These are phyloP conservation scores for Amylocystis lapponica DNA, from an alignment of 768 basidiomycete genomes.

Conservation along the genomic window DNA sequence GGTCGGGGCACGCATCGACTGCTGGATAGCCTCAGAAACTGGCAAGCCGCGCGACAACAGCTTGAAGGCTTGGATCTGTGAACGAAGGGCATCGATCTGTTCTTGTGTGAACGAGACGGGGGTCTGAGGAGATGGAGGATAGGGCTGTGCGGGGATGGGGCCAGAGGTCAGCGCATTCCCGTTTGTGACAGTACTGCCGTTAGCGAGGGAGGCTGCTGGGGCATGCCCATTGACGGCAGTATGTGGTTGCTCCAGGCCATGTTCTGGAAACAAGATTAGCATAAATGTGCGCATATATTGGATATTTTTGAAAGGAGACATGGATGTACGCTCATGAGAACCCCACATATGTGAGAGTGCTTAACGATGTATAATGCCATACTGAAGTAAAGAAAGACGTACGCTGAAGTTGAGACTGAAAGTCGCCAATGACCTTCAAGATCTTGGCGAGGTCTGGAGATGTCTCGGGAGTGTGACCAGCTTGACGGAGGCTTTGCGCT, in stretches of 20 bases:
- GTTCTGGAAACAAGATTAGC: too few species aligned
- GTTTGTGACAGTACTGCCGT: conserved; percentile 30
- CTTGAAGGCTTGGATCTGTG: conserved; percentile 81
- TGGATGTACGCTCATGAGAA: too few species aligned
- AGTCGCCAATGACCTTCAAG: conserved; percentile 30
- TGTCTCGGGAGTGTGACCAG: conserved; percentile 41
- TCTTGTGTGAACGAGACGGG: conserved; percentile 76
- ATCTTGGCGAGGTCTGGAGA: conserved; percentile 39
- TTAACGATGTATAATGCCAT: too few species aligned
- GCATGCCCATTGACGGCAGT: conserved; percentile 21
- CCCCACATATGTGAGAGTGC: too few species aligned
- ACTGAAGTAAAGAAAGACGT: conserved; percentile 3
- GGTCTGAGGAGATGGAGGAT: conserved; percentile 54
- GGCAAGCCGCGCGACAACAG: conserved; percentile 59
- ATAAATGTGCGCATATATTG: too few species aligned
- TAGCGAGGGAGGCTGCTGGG: conserved; percentile 17
- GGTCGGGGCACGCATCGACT: conserved; percentile 62
- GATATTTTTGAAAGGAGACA: too few species aligned
- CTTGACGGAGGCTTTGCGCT: conserved; percentile 34
- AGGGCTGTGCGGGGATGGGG: conserved; percentile 41
- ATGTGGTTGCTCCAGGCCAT: conserved; percentile 8
- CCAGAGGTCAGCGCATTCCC: conserved; percentile 43
- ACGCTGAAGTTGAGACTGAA: conserved; percentile 30
- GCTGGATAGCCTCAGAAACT: conserved; percentile 64
- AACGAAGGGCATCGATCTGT: conserved; percentile 70